A percentile compares a stretch with the other conserved stretches of the same genome.
Evolutionary conservation across 2,329 filamentous ascomycete species (phyloP).

Genomic region (Pleoardoris graminearum): DNA sequence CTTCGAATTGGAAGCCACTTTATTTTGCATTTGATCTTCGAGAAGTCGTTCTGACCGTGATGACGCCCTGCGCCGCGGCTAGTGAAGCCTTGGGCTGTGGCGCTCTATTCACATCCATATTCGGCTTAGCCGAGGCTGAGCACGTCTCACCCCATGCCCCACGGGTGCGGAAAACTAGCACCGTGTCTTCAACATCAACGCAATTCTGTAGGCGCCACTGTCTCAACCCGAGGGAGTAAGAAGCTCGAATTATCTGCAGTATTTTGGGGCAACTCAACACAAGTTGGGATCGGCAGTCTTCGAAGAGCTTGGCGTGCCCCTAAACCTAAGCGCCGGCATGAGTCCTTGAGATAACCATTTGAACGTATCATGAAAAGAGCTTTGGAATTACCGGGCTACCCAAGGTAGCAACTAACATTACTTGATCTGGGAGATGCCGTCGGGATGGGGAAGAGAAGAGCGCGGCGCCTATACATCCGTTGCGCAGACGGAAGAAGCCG

Average conservation of each 20-base stretch:
- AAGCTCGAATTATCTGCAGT: no score
- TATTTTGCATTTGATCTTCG: no score
- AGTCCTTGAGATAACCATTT: not conserved
- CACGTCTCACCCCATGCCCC: constrained; percentile 11
- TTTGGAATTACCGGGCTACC: not conserved
- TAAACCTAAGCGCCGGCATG: not conserved
- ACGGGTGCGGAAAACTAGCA: constrained; percentile 10
- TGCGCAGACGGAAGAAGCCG: constrained; percentile 35
- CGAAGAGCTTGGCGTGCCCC: no score
- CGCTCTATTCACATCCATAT: constrained; percentile 1
- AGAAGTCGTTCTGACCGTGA: no score
- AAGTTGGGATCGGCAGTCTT: no score
- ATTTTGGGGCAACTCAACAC: no score
- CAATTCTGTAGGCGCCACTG: not conserved
- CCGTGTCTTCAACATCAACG: constrained; percentile 18
- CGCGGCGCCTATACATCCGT: constrained; percentile 38
- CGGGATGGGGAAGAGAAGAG: constrained; percentile 24
- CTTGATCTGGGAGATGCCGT: constrained; percentile 21
- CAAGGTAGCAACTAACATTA: constrained; percentile 5
- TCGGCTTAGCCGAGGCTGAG: not conserved
- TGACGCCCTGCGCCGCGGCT: not conserved
- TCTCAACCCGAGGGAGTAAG: no score
- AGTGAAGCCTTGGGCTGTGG: no score
- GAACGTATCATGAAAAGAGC: constrained; percentile 17
- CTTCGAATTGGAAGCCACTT: no score